These are phyloP conservation scores for Geotrichum citri-aurantii DNA, from an alignment of 1,139 yeast species.

Conservation along the genomic window DNA sequence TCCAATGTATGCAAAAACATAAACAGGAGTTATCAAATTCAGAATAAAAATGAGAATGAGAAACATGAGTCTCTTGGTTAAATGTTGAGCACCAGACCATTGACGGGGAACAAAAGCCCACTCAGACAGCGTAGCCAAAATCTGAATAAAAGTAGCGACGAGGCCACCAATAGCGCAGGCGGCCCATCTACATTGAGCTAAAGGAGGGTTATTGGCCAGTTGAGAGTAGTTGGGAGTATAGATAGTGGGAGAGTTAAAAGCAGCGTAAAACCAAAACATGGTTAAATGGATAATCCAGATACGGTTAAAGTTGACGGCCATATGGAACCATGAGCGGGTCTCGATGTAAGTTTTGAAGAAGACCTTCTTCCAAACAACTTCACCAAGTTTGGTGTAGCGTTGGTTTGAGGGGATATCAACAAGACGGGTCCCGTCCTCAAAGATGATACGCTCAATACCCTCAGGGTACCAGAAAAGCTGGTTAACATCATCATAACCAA, in stretches of 20 bases:
- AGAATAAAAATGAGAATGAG: conserved; percentile 57
- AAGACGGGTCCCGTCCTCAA: conserved; percentile 86
- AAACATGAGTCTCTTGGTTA: conserved; percentile 79
- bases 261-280: conserved; percentile 88
- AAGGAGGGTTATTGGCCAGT: conserved; percentile 75
- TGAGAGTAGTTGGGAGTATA: conserved; percentile 85
- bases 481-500: conserved; percentile 97
- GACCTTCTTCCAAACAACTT: conserved; percentile 85
- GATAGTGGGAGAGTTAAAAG: conserved; percentile 86
- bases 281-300: conserved; percentile 93
- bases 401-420: conserved; percentile 87
- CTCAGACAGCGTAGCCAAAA: conserved; percentile 83
- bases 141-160: conserved; percentile 74
- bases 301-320: conserved; percentile 93
- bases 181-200: conserved; percentile 87
- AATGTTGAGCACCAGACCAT: conserved; percentile 99
- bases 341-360: conserved; percentile 96
- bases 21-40: conserved; percentile 82
- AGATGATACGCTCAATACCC: conserved; percentile 87
- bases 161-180: conserved; percentile 90
- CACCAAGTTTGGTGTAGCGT: conserved; percentile 85
- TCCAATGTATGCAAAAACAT: conserved; percentile 72
- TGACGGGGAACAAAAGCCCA: conserved; percentile 96
- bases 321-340: conserved; percentile 96
- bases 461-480: conserved; percentile 99